Conservation (phyloP, 2,329 filamentous ascomycete species). For the Xylariaceae sp. region DNA sequence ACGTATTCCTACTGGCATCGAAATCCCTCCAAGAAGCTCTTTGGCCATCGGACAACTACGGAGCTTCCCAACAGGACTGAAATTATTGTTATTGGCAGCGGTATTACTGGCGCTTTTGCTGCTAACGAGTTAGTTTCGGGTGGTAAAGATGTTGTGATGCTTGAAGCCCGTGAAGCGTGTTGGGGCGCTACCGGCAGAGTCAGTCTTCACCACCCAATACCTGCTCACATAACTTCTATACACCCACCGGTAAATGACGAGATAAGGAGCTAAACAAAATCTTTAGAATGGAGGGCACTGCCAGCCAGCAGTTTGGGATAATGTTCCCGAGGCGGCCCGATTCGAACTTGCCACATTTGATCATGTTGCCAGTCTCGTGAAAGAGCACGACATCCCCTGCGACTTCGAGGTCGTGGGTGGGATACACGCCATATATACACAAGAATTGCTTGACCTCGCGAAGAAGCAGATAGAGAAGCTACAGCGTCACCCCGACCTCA, state of each 20-base stretch:
- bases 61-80: slow-evolving; percentile 61
- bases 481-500: slow-evolving; percentile 53
- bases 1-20: slow-evolving; percentile 71
- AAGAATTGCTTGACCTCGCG: slow-evolving; percentile 51
- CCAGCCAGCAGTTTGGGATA: slow-evolving; percentile 64
- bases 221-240: not conserved
- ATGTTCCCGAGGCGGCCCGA: slow-evolving; percentile 55
- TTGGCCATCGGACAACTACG: slow-evolving; percentile 64
- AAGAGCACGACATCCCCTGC: slow-evolving; percentile 57
- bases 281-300: slow-evolving; percentile 67
- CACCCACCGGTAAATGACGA: not conserved
- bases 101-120: slow-evolving; percentile 71
- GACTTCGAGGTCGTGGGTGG: slow-evolving; percentile 63
- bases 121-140: slow-evolving; percentile 57
- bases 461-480: slow-evolving; percentile 49
- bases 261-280: not conserved
- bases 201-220: slow-evolving; percentile 31
- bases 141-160: slow-evolving; percentile 59
- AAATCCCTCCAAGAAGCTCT: slow-evolving; percentile 59
- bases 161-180: slow-evolving; percentile 76
- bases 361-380: slow-evolving; percentile 55
- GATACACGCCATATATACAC: slow-evolving; percentile 60
- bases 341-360: slow-evolving; percentile 71
- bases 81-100: slow-evolving; percentile 69
- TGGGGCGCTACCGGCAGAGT: slow-evolving; percentile 81